Conservation (phyloP, 352 stramenopile species). For the Poterioochromonas sp. region DNA sequence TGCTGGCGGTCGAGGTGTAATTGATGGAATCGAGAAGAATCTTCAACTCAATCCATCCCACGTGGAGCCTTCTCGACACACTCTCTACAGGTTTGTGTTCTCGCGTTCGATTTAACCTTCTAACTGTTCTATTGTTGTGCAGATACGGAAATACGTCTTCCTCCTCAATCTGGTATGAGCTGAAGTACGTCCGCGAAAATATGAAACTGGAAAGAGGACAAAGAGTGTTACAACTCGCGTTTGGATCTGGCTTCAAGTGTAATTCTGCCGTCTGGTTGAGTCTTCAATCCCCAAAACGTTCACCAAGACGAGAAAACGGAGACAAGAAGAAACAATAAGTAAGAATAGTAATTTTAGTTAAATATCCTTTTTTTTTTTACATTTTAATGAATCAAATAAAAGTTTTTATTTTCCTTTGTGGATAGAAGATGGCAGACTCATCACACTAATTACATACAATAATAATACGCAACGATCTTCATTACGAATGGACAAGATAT, state of each 20-base stretch:
- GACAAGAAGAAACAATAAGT: background rate
- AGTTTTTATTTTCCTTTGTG: too few species aligned
- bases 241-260: conserved; percentile 76
- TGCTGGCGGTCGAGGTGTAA: conserved; percentile 60
- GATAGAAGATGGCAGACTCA: background rate
- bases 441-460: background rate
- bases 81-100: conserved; percentile 45
- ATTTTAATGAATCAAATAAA: too few species aligned
- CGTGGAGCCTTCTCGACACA: conserved; percentile 60
- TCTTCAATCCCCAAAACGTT: conserved; percentile 19
- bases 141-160: conserved; percentile 74
- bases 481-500: background rate
- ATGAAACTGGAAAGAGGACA: conserved; percentile 66
- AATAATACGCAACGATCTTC: background rate
- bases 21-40: conserved; percentile 76
- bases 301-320: background rate
- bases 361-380: conserved; percentile 17
- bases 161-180: conserved; percentile 69
- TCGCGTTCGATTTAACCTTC: background rate
- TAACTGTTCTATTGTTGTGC: background rate
- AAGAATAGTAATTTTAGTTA: background rate
- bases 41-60: conserved; percentile 64
- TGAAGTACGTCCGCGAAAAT: conserved; percentile 67
- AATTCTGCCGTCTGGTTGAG: conserved; percentile 68
- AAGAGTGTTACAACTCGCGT: conserved; percentile 70